A percentile compares a stretch with the other conserved stretches of the same genome.
Conservation (phyloP, 164 flowering plant species). For the Amborella trichopoda region DNA sequence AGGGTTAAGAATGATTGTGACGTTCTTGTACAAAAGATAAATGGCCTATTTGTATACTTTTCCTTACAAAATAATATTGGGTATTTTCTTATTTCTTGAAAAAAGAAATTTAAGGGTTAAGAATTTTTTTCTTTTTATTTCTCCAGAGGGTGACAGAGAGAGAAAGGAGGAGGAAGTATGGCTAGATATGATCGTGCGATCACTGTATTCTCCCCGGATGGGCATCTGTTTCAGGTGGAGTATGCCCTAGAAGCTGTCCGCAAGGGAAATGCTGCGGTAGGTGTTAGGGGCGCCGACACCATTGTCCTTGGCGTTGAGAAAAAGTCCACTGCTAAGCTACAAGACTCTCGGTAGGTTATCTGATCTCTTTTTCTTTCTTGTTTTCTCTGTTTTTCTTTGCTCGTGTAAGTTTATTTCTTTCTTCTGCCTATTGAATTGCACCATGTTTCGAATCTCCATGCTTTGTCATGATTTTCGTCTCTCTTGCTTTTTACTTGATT, state of each 20-base stretch:
- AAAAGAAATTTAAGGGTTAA: too few relatives aligned
- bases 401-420: too few relatives aligned
- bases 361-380: conserved; percentile 1
- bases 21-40: too few relatives aligned
- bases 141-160: conserved; percentile 3
- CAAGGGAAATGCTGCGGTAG: conserved; percentile 98
- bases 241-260: conserved; percentile 99
- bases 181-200: conserved; percentile 94
- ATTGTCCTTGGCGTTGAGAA: conserved; percentile 97
- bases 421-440: too few relatives aligned
- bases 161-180: conserved; percentile 14
- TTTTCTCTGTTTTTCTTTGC: not conserved
- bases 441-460: not conserved
- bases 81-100: too few relatives aligned
- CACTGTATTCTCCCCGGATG: conserved; percentile 97
- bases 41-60: too few relatives aligned
- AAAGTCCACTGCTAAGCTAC: conserved; percentile 87
- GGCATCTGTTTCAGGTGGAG: conserved; percentile 93
- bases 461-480: not conserved
- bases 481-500: not conserved
- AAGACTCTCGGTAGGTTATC: conserved; percentile 59
- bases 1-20: too few relatives aligned
- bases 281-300: conserved; percentile 84
- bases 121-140: too few relatives aligned
- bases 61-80: too few relatives aligned